Base-by-base conservation (phyloP, 257 asterid genomes). In the Solanum habrochaites region DNA sequence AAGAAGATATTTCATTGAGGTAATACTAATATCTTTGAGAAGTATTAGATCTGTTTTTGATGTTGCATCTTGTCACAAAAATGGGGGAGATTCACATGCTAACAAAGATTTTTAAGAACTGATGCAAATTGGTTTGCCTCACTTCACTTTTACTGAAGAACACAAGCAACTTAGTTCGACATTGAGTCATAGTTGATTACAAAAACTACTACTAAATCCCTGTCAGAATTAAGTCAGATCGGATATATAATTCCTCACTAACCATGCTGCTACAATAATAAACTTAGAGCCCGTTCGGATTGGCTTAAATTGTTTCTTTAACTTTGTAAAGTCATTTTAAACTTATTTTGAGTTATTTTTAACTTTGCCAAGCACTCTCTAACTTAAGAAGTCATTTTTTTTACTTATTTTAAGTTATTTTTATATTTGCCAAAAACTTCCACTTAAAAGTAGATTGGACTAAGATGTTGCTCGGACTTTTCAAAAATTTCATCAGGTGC, bases 1-100 rank as follows among this genome's bases (percentile, higher is more conserved):
- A 93, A 83, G 99, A 94, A 86, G 98, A 94, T 88, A 91, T 94
- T 86, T 92, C 95, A 82, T 94, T 98, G 72, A 94, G 98, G 99
- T 97, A 93, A 87, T 74, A 49, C 75, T 60, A 32, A n/a, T n/a
- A 72, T 73, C 83, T 27, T 49, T 60, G 67, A 32, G 25, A 31
- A 71, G 66, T 35, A 52, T 72, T 29, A 18, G 43, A 47, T 81
- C 85, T 81, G 45, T 81, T 81, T 80, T 81, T 81, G 27, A 80
- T 9, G 42, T 80, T 80, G 84, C 42, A 45, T 78, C 66, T 78
- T 78, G 84, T 47, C 52, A 80, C 43, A 18, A 80, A 45, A 47
- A 80, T 80, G 40, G 42, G 85, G 43, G 37, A 78, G 39, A 78
- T 78, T 25, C 31, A 78, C 62, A 78, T 25, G 64, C 64, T 78